These are phyloP conservation scores for Centaurea solstitialis DNA, from an alignment of 129 eudicot genomes.

Conservation along the genomic window DNA sequence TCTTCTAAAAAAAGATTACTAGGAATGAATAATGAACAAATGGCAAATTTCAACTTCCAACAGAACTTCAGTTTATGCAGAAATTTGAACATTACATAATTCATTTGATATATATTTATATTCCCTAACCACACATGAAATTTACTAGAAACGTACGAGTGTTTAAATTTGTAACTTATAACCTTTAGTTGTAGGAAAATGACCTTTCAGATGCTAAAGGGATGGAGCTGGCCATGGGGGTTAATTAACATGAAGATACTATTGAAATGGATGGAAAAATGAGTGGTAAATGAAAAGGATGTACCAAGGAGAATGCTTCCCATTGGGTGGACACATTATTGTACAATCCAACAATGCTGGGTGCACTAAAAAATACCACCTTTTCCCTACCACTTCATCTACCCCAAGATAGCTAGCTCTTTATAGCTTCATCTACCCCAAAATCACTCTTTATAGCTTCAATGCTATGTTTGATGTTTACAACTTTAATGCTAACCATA, in stretches of 20 bases:
- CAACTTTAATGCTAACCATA: too few species aligned
- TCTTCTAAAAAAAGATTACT: too few species aligned
- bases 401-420: not conserved
- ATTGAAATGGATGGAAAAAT: conserved; percentile 13
- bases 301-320: conserved; percentile 24
- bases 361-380: not conserved
- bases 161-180: too few species aligned
- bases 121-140: too few species aligned
- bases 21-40: too few species aligned
- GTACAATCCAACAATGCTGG: conserved; percentile 29
- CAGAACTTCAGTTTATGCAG: too few species aligned
- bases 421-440: not conserved
- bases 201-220: conserved; percentile 25
- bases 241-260: conserved; percentile 9
- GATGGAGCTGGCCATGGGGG: conserved; percentile 24
- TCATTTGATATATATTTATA: too few species aligned
- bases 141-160: too few species aligned
- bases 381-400: conserved; percentile 34
- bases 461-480: not conserved
- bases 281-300: conserved; percentile 21
- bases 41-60: too few species aligned
- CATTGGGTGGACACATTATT: conserved; percentile 20
- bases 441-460: not conserved
- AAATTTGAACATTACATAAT: too few species aligned
- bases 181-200: not conserved